Evolutionary conservation across 2,329 filamentous ascomycete genomes (phyloP).

Genomic region (Pseudogymnoascus verrucosus): DNA sequence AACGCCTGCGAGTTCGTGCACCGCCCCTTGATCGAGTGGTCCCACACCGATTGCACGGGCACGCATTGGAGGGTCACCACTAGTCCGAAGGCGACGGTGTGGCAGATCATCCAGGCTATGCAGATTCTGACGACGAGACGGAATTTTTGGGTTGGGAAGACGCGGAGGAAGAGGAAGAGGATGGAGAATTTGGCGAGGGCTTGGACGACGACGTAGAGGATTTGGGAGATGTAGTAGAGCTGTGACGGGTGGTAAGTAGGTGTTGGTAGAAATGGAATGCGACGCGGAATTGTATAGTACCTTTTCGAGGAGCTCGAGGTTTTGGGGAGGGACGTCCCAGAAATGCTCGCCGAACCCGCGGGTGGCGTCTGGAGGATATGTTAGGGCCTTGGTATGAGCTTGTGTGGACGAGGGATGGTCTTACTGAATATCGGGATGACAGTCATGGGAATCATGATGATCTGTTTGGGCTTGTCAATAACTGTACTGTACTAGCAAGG

Average conservation of each 20-base stretch:
- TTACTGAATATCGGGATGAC: slow-evolving; percentile 16
- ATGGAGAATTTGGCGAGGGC: slow-evolving; percentile 9
- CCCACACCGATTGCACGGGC: slow-evolving; percentile 13
- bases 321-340: slow-evolving; percentile 2
- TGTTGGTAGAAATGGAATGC: neutral
- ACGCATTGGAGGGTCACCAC: slow-evolving; percentile 15
- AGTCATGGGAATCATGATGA: slow-evolving; percentile 16
- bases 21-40: slow-evolving; percentile 18
- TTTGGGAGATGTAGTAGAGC: slow-evolving; percentile 8
- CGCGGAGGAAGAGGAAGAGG: slow-evolving; percentile 6
- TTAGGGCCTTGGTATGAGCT: neutral
- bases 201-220: slow-evolving; percentile 2
- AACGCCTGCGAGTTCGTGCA: slow-evolving; percentile 58
- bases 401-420: neutral
- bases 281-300: neutral
- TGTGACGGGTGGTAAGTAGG: neutral
- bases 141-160: neutral
- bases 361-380: neutral
- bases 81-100: slow-evolving; percentile 12
- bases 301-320: neutral
- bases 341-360: slow-evolving; percentile 5
- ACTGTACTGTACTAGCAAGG: neutral
- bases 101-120: slow-evolving; percentile 9
- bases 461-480: slow-evolving; percentile 9
- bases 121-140: slow-evolving; percentile 2